Conservation (phyloP, 495 filamentous ascomycete genomes). For the Hypoxylon cercidicola region DNA sequence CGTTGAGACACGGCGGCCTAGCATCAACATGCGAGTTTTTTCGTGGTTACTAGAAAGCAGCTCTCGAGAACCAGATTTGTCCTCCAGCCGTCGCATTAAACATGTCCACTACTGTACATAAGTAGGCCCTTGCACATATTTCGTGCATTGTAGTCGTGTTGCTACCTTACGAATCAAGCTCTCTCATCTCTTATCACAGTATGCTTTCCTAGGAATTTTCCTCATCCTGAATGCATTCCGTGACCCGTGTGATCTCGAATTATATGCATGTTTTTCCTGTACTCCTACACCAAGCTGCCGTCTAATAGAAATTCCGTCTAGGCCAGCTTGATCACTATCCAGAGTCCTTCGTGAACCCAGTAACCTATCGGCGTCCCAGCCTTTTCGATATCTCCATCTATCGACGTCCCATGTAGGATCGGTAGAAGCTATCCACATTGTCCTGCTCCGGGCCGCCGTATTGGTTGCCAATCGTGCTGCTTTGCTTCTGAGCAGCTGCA, state of each 20-base stretch:
- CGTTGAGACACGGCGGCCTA: slow-evolving; percentile 6
- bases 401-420: slow-evolving; percentile 76
- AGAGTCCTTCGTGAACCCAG: not conserved
- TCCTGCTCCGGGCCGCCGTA: slow-evolving; percentile 68
- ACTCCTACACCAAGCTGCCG: slow-evolving; percentile 24
- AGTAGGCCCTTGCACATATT: slow-evolving; percentile 24
- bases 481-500: slow-evolving; percentile 76
- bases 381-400: slow-evolving; percentile 36
- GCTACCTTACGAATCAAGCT: slow-evolving; percentile 36
- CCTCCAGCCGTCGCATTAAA: slow-evolving; percentile 33
- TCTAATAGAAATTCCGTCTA: slow-evolving; percentile 5
- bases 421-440: slow-evolving; percentile 83
- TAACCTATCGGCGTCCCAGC: too few species aligned
- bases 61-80: slow-evolving; percentile 16
- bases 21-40: slow-evolving; percentile 27
- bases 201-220: slow-evolving; percentile 15
- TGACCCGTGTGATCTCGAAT: slow-evolving; percentile 30
- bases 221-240: slow-evolving; percentile 21
- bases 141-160: slow-evolving; percentile 27
- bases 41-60: slow-evolving; percentile 25
- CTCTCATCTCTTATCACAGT: slow-evolving; percentile 34
- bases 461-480: slow-evolving; percentile 70
- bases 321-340: slow-evolving; percentile 1
- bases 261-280: slow-evolving; percentile 27
- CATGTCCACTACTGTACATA: slow-evolving; percentile 47